These are phyloP conservation scores for Pseudogymnoascus sp. DNA, from an alignment of 2,329 filamentous ascomycete genomes.

Conservation along the genomic window DNA sequence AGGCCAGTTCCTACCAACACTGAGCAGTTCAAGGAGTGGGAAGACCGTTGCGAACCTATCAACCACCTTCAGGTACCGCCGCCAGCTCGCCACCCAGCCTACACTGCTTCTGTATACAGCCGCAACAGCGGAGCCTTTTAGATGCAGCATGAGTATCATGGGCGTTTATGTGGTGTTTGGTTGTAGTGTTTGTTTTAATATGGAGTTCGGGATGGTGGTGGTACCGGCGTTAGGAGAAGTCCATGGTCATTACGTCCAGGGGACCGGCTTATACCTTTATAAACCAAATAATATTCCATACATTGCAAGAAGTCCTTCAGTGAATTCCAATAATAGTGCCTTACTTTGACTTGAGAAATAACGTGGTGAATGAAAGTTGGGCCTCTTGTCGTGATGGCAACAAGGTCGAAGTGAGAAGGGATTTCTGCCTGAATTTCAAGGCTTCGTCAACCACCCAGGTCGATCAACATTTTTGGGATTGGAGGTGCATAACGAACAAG, in stretches of 20 bases:
- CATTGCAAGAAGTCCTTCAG: neutral
- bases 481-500: neutral
- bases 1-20: slow-evolving; percentile 44
- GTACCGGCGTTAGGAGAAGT: neutral
- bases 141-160: neutral
- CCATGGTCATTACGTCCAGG: neutral
- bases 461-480: neutral
- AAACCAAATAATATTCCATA: neutral
- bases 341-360: neutral
- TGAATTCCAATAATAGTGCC: neutral
- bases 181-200: neutral
- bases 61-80: slow-evolving; percentile 43
- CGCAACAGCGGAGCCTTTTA: slow-evolving; percentile 23
- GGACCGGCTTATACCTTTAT: neutral
- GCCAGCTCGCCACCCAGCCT: slow-evolving; percentile 49
- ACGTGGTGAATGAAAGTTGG: neutral
- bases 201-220: neutral
- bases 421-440: neutral
- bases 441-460: neutral
- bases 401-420: neutral
- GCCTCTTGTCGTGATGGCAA: neutral
- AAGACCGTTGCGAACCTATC: slow-evolving; percentile 37
- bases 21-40: slow-evolving; percentile 40
- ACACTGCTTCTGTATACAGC: slow-evolving; percentile 30
- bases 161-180: neutral